Evolutionary conservation across 306 rosid genomes (phyloP).

Genomic region (Mucuna pruriens): DNA sequence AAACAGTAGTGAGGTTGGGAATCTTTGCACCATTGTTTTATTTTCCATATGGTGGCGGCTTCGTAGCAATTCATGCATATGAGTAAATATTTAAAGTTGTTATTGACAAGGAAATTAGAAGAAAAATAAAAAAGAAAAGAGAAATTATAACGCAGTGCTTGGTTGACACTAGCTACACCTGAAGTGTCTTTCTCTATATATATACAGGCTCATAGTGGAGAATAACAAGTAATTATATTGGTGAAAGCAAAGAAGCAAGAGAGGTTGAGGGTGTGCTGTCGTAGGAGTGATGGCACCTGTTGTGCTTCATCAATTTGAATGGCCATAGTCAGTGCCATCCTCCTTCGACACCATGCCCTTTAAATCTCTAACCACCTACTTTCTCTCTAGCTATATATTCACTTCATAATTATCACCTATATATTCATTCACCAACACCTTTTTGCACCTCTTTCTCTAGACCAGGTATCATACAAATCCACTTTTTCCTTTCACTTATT

Average conservation of each 20-base stretch:
- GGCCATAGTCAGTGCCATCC: not conserved
- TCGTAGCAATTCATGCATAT: constrained; percentile 27
- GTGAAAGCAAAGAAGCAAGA: not conserved
- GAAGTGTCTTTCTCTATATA: not conserved
- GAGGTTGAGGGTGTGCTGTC: constrained; percentile 10
- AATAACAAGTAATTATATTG: not conserved
- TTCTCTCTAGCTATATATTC: no score
- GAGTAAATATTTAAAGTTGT: no score
- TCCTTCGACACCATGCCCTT: not conserved
- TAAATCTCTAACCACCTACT: not conserved
- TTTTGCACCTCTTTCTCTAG: no score
- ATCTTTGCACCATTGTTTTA: constrained; percentile 1
- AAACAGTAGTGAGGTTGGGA: not conserved
- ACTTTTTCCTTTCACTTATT: not conserved
- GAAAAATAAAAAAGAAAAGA: not conserved
- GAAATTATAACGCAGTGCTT: not conserved
- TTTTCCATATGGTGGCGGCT: not conserved
- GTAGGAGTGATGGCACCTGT: not conserved
- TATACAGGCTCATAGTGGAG: not conserved
- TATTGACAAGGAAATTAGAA: not conserved
- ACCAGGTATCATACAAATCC: not conserved
- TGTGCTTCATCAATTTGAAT: not conserved
- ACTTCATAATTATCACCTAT: no score
- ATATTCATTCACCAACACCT: no score
- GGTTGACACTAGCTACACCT: not conserved